A percentile compares a stretch with the other conserved stretches of the same genome.
These are phyloP conservation scores for Microcyclosporella mali DNA, from an alignment of 2,329 filamentous ascomycete genomes.

Conservation along the genomic window DNA sequence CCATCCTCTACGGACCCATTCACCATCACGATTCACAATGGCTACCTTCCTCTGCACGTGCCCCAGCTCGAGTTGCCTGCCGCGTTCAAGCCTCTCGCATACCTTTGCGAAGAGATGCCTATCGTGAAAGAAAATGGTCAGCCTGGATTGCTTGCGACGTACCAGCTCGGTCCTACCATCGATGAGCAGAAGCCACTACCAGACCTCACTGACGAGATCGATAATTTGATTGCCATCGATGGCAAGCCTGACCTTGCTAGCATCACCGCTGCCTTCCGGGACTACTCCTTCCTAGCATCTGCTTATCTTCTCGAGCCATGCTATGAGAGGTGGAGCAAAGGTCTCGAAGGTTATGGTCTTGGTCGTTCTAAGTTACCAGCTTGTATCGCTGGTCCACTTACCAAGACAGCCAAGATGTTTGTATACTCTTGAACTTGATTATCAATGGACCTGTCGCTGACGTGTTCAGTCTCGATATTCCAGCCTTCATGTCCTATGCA, in stretches of 20 bases:
- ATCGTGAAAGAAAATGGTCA: constrained; percentile 67
- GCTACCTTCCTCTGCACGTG: constrained; percentile 62
- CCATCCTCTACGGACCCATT: constrained; percentile 42
- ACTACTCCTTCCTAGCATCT: constrained; percentile 86
- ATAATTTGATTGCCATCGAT: constrained; percentile 40
- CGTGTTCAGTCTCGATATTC: constrained; percentile 58
- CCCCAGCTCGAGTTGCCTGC: constrained; percentile 54
- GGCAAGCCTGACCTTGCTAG: constrained; percentile 65
- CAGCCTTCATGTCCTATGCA: constrained; percentile 85
- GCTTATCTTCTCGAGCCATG: constrained; percentile 89
- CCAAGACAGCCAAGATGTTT: constrained; percentile 77
- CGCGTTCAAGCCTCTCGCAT: constrained; percentile 67
- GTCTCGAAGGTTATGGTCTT: constrained; percentile 69
- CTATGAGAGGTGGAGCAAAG: constrained; percentile 60
- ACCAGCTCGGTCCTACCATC: constrained; percentile 68
- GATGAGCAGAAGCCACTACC: constrained; percentile 58
- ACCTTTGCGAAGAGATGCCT: constrained; percentile 69
- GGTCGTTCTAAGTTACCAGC: constrained; percentile 67
- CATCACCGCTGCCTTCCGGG: constrained; percentile 81
- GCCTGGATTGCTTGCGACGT: constrained; percentile 70
- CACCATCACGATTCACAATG: constrained; percentile 69
- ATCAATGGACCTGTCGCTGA: constrained; percentile 1
- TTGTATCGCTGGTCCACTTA: constrained; percentile 73
- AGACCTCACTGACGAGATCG: constrained; percentile 64
- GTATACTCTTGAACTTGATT: constrained; percentile 34